Conservation (phyloP, 2,329 filamentous ascomycete genomes). For the Xylaria sp. region DNA sequence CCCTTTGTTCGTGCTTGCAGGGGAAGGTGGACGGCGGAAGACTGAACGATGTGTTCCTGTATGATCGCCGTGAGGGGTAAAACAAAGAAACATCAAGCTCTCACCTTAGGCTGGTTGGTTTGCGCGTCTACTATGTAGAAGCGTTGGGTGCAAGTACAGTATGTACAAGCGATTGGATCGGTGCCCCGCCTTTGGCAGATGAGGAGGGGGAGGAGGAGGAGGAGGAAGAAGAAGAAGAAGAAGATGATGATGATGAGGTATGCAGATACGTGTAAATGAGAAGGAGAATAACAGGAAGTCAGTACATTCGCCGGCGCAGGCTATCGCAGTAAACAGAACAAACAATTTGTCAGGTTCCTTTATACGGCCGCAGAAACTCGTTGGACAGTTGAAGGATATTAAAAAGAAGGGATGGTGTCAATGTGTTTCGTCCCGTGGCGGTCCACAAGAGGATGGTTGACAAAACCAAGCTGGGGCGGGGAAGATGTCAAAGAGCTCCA, state of each 20-base stretch:
- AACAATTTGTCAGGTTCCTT: too few species aligned
- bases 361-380: too few species aligned
- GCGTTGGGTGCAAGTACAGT: background rate
- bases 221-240: slow-evolving; percentile 7
- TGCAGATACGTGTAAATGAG: background rate
- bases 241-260: too few species aligned
- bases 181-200: background rate
- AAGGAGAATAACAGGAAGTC: too few species aligned
- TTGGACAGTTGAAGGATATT: background rate
- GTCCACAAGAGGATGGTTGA: background rate
- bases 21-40: background rate
- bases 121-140: background rate
- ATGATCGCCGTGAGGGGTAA: slow-evolving; percentile 2
- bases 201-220: background rate
- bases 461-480: slow-evolving; percentile 8
- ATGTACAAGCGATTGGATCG: background rate
- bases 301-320: too few species aligned
- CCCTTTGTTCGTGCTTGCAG: background rate
- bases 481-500: slow-evolving; percentile 23
- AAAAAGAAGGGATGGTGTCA: background rate
- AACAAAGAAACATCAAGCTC: background rate
- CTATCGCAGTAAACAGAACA: too few species aligned
- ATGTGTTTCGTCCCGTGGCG: background rate
- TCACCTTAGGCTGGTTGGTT: background rate
- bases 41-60: background rate